These are phyloP conservation scores for Apophysomyces elegans DNA, from an alignment of 371 early-diverging fungal genomes.

Conservation along the genomic window DNA sequence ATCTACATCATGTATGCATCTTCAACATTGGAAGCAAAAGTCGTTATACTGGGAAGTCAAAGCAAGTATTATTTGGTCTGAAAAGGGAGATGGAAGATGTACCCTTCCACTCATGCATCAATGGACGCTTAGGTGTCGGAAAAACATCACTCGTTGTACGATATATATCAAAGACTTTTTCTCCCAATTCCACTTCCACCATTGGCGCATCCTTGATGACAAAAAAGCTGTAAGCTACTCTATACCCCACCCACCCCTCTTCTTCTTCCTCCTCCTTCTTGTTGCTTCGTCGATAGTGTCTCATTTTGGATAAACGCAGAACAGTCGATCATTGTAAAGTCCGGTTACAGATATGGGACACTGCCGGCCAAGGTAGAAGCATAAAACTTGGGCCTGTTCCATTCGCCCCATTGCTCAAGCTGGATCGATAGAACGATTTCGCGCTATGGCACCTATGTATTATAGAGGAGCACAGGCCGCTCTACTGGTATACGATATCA, in stretches of 20 bases:
- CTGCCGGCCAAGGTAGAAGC: constrained; percentile 66
- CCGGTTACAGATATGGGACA: constrained; percentile 74
- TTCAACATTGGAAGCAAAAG: constrained; percentile 73
- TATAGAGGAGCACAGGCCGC: constrained; percentile 80
- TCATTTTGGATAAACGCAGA: constrained; percentile 31
- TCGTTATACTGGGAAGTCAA: constrained; percentile 77
- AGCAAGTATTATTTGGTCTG: constrained; percentile 37
- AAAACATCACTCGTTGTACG: constrained; percentile 85
- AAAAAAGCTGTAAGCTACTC: constrained; percentile 64
- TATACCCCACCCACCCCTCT: neutral
- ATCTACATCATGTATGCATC: constrained; percentile 22
- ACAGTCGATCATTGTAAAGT: constrained; percentile 71
- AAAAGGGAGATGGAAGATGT: neutral
- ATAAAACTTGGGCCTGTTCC: neutral
- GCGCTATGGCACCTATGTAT: constrained; percentile 80
- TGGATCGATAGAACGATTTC: constrained; percentile 56
- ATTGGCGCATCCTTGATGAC: constrained; percentile 86
- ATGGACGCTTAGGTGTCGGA: constrained; percentile 65
- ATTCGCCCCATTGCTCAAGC: neutral
- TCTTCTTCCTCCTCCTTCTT: neutral
- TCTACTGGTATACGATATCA: constrained; percentile 62
- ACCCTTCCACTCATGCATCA: neutral
- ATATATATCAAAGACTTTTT: constrained; percentile 78
- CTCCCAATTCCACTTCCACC: constrained; percentile 80
- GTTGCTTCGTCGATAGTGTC: constrained; percentile 7